Percentiles rank a stretch among this genome's conserved stretches.
phyloP scores from a whole-genome alignment of 2,329 filamentous ascomycete species.

The Atkinsonella hypoxylon region DNA sequence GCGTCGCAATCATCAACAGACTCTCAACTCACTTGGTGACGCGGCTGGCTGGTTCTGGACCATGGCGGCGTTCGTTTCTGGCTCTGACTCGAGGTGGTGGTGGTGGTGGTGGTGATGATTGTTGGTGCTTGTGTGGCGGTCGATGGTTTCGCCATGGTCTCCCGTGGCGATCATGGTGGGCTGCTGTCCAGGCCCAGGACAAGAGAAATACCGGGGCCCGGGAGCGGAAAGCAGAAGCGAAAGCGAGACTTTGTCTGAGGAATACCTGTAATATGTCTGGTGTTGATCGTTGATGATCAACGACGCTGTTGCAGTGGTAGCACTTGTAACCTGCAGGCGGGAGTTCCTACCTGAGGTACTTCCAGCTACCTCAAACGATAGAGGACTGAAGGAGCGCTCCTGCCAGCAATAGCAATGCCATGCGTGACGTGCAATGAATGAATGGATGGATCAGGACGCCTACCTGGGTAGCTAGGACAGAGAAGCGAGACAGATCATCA shows the following conservation, averaged over 20 bases:
- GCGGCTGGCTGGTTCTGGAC: slow-evolving; percentile 1
- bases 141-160: slow-evolving; percentile 5
- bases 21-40: slow-evolving; percentile 1
- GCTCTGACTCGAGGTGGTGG: background rate
- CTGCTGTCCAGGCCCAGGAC: background rate
- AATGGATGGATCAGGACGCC: too few species aligned
- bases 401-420: too few species aligned
- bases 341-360: too few species aligned
- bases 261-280: too few species aligned
- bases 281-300: too few species aligned
- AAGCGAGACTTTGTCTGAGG: too few species aligned
- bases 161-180: background rate
- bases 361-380: too few species aligned
- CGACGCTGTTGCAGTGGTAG: background rate
- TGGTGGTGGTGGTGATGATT: background rate
- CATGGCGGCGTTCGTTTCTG: background rate
- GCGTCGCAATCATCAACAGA: background rate
- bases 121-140: slow-evolving; percentile 5
- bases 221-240: background rate
- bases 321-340: too few species aligned
- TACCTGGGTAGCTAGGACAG: background rate
- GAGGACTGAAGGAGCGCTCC: too few species aligned
- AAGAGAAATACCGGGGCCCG: too few species aligned
- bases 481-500: background rate
- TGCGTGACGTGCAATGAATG: too few species aligned